These are phyloP conservation scores for Suillus occidentalis DNA, from an alignment of 768 basidiomycete genomes.

Conservation along the genomic window DNA sequence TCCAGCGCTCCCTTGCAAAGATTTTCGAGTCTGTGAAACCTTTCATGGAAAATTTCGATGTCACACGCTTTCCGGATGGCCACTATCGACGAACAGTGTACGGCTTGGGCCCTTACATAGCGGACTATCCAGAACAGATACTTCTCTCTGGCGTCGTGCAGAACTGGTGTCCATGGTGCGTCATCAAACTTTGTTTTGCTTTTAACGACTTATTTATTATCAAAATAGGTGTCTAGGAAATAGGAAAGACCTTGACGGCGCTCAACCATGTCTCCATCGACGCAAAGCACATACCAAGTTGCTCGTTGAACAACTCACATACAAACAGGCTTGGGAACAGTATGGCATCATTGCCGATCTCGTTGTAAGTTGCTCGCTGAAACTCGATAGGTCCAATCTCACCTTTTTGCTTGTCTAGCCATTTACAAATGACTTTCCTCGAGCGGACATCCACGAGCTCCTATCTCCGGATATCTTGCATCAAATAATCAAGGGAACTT, in stretches of 20 bases:
- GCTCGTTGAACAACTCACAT: slow-evolving; percentile 25
- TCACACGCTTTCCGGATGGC: slow-evolving; percentile 30
- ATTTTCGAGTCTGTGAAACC: slow-evolving; percentile 26
- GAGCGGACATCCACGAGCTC: background rate
- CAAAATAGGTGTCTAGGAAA: background rate
- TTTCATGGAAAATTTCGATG: slow-evolving; percentile 27
- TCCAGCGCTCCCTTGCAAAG: slow-evolving; percentile 28
- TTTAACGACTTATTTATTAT: background rate
- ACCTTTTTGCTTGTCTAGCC: background rate
- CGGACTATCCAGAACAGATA: slow-evolving; percentile 41
- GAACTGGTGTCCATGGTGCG: slow-evolving; percentile 37
- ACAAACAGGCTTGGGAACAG: slow-evolving; percentile 34
- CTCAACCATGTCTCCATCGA: slow-evolving; percentile 20
- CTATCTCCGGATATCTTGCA: slow-evolving; percentile 30
- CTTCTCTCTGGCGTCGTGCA: slow-evolving; percentile 33
- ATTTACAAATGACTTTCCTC: background rate
- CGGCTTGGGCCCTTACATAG: slow-evolving; percentile 38
- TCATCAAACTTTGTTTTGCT: background rate
- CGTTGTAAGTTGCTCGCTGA: background rate
- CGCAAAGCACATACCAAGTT: slow-evolving; percentile 18
- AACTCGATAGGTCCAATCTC: background rate
- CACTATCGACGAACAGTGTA: slow-evolving; percentile 31
- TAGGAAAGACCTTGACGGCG: background rate
- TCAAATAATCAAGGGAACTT: slow-evolving; percentile 47
- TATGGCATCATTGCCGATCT: slow-evolving; percentile 34